Conservation (phyloP, 75 land plant genomes). For the Ceratopteris richardii region DNA sequence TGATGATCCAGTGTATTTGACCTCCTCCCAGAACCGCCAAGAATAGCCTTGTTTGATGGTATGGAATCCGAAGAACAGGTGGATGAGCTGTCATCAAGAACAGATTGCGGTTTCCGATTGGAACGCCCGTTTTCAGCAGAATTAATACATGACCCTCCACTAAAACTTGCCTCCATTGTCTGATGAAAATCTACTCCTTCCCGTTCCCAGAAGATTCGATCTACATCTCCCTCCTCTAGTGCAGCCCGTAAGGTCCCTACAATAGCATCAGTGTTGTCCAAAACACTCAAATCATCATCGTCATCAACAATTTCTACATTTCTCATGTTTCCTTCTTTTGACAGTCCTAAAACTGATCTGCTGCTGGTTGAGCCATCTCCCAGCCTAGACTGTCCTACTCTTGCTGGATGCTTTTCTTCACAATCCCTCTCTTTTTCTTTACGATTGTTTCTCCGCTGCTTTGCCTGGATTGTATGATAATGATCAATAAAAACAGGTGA, state of each 20-base stretch:
- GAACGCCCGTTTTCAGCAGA: conserved; percentile 31
- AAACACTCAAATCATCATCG: conserved; percentile 58
- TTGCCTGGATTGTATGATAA: conserved; percentile 54
- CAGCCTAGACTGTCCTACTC: conserved; percentile 17
- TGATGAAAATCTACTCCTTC: conserved; percentile 61
- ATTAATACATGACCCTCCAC: conserved; percentile 31
- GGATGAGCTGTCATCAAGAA: conserved; percentile 92
- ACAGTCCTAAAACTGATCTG: conserved; percentile 3
- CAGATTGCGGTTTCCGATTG: conserved; percentile 41
- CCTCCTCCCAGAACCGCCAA: not conserved
- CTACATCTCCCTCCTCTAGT: conserved; percentile 64
- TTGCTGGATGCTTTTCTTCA: conserved; percentile 39
- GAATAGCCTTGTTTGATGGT: conserved; percentile 38
- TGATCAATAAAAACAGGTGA: too few relatives aligned
- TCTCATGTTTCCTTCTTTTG: conserved; percentile 12
- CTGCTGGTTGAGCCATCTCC: conserved; percentile 15
- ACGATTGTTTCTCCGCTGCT: conserved; percentile 70
- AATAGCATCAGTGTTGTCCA: conserved; percentile 54
- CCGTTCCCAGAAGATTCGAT: conserved; percentile 63
- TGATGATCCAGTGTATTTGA: not conserved
- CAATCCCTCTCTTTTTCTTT: conserved; percentile 77
- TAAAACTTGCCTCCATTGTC: conserved; percentile 53
- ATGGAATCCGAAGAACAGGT: conserved; percentile 94
- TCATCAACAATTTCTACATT: conserved; percentile 47
- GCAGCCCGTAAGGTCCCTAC: conserved; percentile 47